Evolutionary conservation across 805 yeast species (phyloP), one percentile per base, ranked within the genome.

Genomic region (Henningerozyma blattae): DNA sequence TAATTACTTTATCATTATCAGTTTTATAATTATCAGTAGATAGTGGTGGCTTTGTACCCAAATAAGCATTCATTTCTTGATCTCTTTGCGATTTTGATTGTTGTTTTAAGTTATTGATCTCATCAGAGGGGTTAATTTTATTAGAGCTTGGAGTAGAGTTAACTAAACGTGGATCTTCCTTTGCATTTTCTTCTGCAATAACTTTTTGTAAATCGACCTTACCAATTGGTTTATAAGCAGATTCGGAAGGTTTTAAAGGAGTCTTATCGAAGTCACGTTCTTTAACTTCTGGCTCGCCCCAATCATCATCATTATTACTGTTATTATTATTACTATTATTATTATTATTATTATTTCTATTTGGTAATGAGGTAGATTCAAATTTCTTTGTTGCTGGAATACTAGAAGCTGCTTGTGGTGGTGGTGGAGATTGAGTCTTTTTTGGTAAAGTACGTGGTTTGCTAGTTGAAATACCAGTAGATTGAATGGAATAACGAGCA

Each of bases 401-500:
- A 15, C 24, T 30, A 24, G 34, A 26, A 20, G 37, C 41, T 12
- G 50, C 44, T 30, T 37, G 39, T 31, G 45, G 46, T 25, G 40
- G 28, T 10, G 53, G 44, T 17, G 42, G 37, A 22, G 49, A 28
- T 15, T 49, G 44, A 17, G 48, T 28, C 24, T 44, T 46, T 30
- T 32, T 28, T 49, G 42, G n/a, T 50, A 31, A 13, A 6, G 31
- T 10, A 14, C 25, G 7, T 28, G 33, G 33, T 19, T 31, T 31
- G 18, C 65, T 46, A 19, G 53, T 48, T 7, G 62, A 18, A 20
- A 24, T 25, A 22, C 31, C 57, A 13, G 58, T 43, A 4, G 58
- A 51, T 34, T 75, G 83, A 35, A 73, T 71, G 4, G 91, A 77
- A 61, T 91, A 91, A 52, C 94, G 77, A 14, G 98, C 95, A 48